Conservation (phyloP, 2,329 filamentous ascomycete species). For the Ophiostoma populinum region DNA sequence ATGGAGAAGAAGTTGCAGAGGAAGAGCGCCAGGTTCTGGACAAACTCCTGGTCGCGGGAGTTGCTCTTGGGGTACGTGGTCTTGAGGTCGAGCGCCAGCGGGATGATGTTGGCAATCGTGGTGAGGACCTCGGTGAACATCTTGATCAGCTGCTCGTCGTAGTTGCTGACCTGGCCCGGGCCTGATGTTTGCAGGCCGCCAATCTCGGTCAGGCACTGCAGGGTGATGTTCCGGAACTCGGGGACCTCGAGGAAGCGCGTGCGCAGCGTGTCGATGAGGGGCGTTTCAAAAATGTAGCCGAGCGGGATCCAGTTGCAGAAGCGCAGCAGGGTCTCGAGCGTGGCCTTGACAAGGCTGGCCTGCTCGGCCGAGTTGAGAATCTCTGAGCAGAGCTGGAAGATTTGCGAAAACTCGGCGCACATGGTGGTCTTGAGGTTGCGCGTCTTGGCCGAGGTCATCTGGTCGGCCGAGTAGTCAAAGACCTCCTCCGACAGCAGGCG, state of each 20-base stretch:
- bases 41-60: conserved; percentile 87
- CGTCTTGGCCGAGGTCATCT: conserved; percentile 98
- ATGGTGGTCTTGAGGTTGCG: conserved; percentile 95
- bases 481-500: conserved; percentile 92
- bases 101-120: conserved; percentile 84
- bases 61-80: conserved; percentile 83
- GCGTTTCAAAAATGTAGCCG: conserved; percentile 96
- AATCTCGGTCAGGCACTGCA: conserved; percentile 95
- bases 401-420: conserved; percentile 96
- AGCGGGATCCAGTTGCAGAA: conserved; percentile 99
- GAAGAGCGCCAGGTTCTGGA: conserved; percentile 91
- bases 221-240: conserved; percentile 89
- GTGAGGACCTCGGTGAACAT: conserved; percentile 98
- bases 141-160: conserved; percentile 87
- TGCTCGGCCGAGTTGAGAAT: conserved; percentile 78
- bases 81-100: conserved; percentile 77
- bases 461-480: conserved; percentile 95
- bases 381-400: conserved; percentile 94
- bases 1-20: conserved; percentile 93
- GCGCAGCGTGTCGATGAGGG: conserved; percentile 84
- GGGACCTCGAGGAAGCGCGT: conserved; percentile 84
- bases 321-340: conserved; percentile 80
- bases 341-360: conserved; percentile 83
- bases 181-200: conserved; percentile 75
- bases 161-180: conserved; percentile 49